These are phyloP conservation scores for Suillus plorans DNA, from an alignment of 768 basidiomycete species.

Conservation along the genomic window DNA sequence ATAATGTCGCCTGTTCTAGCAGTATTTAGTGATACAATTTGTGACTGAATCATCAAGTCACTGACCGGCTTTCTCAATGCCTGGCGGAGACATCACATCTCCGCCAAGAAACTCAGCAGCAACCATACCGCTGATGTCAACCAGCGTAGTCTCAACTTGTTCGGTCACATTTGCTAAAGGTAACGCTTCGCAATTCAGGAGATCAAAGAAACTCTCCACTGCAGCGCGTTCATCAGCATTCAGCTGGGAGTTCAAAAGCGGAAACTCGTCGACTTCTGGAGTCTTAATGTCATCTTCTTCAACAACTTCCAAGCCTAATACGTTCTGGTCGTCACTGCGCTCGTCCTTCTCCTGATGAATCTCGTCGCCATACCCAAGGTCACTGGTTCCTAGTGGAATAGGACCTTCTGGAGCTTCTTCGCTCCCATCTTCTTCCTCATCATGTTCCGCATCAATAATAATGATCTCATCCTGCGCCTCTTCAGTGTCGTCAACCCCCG, in stretches of 20 bases:
- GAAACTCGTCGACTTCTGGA: not conserved
- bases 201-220: conserved; percentile 8
- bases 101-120: not conserved
- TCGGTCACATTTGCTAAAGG: not conserved
- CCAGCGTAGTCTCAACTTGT: not conserved
- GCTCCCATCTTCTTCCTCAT: not conserved
- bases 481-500: conserved; percentile 14
- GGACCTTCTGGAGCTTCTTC: conserved; percentile 3
- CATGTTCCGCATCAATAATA: conserved; percentile 14
- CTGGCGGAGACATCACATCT: not conserved
- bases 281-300: conserved; percentile 24
- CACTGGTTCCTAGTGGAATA: conserved; percentile 30
- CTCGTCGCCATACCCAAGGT: conserved; percentile 16
- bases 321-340: conserved; percentile 12
- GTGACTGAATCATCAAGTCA: not conserved
- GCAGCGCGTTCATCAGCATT: not conserved
- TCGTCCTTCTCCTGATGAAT: conserved; percentile 6
- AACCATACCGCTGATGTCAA: not conserved
- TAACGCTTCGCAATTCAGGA: not conserved
- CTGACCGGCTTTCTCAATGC: not conserved
- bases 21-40: not conserved
- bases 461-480: conserved; percentile 21
- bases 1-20: not conserved
- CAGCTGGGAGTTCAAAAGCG: not conserved
- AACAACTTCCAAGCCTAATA: conserved; percentile 20